Evolutionary conservation across 2,329 filamentous ascomycete genomes (phyloP).

Genomic region (Fusarium heterosporum): DNA sequence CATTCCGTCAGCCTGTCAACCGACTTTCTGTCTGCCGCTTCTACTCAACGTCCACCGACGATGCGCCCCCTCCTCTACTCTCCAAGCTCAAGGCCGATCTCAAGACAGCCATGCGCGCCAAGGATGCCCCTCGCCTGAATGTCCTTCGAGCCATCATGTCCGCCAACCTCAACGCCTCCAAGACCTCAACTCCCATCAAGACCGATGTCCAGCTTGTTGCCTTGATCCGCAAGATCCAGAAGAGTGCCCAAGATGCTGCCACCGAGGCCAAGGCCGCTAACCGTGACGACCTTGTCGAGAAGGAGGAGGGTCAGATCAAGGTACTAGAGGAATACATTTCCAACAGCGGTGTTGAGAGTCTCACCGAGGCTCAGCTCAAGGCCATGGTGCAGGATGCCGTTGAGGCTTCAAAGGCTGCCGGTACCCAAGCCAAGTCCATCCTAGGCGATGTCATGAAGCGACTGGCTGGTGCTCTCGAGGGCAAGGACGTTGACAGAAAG

Average conservation of each 20-base stretch:
- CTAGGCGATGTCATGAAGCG: conserved; percentile 74
- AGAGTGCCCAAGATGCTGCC: conserved; percentile 67
- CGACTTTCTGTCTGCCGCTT: conserved; percentile 40
- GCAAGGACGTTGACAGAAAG: conserved; percentile 72
- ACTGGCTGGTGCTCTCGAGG: conserved; percentile 67
- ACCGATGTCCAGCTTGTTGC: conserved; percentile 77
- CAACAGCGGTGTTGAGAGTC: conserved; percentile 67
- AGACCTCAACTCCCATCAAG: conserved; percentile 75
- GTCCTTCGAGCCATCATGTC: conserved; percentile 77
- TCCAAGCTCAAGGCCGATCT: conserved; percentile 69
- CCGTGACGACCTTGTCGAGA: conserved; percentile 75
- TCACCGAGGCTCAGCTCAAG: conserved; percentile 70
- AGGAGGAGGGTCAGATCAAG: conserved; percentile 73
- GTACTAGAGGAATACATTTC: conserved; percentile 75
- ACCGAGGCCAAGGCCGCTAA: conserved; percentile 73
- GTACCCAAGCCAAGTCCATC: conserved; percentile 58
- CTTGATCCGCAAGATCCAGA: conserved; percentile 73
- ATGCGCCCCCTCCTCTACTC: conserved; percentile 60
- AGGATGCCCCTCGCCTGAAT: conserved; percentile 72
- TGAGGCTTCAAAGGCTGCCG: conserved; percentile 61
- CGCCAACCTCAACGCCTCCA: conserved; percentile 79
- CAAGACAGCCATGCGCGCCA: conserved; percentile 74
- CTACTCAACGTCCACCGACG: conserved; percentile 52
- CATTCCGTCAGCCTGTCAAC: conserved; percentile 30
- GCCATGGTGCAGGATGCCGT: conserved; percentile 64